phyloP scores from a whole-genome alignment of 179 eudicot genomes.

The Amaranthus tricolor region DNA sequence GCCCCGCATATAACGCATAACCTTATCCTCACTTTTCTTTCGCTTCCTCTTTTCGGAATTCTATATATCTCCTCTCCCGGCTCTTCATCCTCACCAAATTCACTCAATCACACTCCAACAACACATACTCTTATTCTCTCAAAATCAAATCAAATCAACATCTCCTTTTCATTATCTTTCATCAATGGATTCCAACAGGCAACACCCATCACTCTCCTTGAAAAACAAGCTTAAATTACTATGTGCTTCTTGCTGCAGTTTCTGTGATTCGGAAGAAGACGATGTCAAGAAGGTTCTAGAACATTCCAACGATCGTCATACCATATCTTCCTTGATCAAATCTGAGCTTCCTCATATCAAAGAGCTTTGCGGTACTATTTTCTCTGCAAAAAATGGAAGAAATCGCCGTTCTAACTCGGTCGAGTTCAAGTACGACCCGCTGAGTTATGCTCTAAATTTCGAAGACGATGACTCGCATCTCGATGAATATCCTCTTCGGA shows the following conservation, averaged over 20 bases:
- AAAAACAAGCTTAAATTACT: not conserved
- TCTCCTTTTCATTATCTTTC: not conserved
- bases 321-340: slow-evolving; percentile 26
- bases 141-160: not conserved
- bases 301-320: not conserved
- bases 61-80: not conserved
- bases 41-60: not conserved
- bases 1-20: not conserved
- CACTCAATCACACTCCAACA: not conserved
- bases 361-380: slow-evolving; percentile 18
- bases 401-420: slow-evolving; percentile 26
- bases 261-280: not conserved
- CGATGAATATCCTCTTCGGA: slow-evolving; percentile 32
- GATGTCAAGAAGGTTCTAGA: slow-evolving; percentile 15
- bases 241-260: slow-evolving; percentile 12
- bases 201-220: not conserved
- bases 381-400: slow-evolving; percentile 18
- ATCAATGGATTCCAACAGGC: slow-evolving; percentile 14
- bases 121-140: too few species aligned
- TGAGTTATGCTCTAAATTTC: slow-evolving; percentile 45
- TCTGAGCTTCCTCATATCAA: slow-evolving; percentile 30
- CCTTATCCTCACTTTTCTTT: not conserved
- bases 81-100: not conserved
- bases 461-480: slow-evolving; percentile 34
- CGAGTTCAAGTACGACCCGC: slow-evolving; percentile 40